Conservation (phyloP, 345 rosid species). For the Arabis hirsuta region DNA sequence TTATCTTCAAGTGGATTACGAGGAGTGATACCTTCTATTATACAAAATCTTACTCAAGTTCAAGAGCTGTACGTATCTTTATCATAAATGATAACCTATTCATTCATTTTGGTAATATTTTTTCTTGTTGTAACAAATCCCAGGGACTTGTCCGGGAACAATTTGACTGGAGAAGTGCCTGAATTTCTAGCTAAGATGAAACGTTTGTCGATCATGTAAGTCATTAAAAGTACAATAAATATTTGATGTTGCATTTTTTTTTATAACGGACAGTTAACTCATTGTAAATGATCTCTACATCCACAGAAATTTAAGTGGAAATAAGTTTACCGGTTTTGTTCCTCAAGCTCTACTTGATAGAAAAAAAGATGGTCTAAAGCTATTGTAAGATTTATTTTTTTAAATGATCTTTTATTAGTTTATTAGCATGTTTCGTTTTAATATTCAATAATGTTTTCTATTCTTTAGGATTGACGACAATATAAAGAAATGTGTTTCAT, state of each 20-base stretch:
- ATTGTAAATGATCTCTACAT: too few relatives aligned
- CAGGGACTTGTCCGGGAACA: not conserved
- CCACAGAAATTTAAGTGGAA: too few relatives aligned
- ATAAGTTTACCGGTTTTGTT: too few relatives aligned
- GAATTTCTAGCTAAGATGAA: too few relatives aligned
- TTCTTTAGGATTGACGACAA: constrained; percentile 47
- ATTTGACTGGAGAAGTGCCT: too few relatives aligned
- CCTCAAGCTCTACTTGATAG: constrained; percentile 15
- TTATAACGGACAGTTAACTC: too few relatives aligned
- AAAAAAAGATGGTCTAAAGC: constrained; percentile 30
- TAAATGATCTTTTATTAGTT: not conserved
- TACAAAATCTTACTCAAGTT: constrained; percentile 35
- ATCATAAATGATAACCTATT: not conserved
- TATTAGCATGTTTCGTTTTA: not conserved
- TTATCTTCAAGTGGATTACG: constrained; percentile 45
- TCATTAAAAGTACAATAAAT: too few relatives aligned
- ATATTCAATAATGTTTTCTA: constrained; percentile 1
- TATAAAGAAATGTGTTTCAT: constrained; percentile 34
- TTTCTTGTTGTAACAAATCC: constrained; percentile 37
- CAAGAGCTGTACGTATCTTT: constrained; percentile 42
- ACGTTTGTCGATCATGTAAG: too few relatives aligned
- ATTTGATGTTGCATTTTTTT: too few relatives aligned
- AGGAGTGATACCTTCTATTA: constrained; percentile 26
- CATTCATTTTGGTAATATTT: not conserved
- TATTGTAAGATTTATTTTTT: constrained; percentile 37